Evolutionary conservation across 805 yeast species (phyloP), one percentile per base, ranked within the genome.

Genomic region (Lipomyces chichibuensis): DNA sequence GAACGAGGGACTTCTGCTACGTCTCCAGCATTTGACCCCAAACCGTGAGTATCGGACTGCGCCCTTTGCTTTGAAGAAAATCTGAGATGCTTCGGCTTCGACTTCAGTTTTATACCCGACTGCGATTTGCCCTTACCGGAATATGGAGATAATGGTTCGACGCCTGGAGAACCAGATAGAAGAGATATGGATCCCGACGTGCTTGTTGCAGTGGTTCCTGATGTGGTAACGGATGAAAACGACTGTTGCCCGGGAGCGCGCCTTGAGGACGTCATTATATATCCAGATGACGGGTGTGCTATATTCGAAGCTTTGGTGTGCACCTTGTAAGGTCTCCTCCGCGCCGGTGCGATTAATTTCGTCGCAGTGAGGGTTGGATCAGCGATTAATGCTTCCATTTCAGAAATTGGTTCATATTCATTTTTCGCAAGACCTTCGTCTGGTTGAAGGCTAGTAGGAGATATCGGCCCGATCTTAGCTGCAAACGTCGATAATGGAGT

Each of bases 61-160:
- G 62, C 25, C n/a, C 37, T 13, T 14, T 52, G 55, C 25, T 59
- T 59, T 17, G 55, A 43, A 11, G 62, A 59, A 59, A 59, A 59
- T 27, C 62, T 25, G 39, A 59, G 49, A 14, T 27, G 46, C 35
- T 9, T 29, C 32, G n/a, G 37, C 55, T 59, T 56, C 27, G 25
- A 11, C 23, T 33, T 56, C 17, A 11, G 13, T 17, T 33, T 33
- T 14, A 1, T 46, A 20, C 35, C 20, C 17, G 43, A 25, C 5
- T 4, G 59, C 8, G 43, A 17, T 17, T n/a, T 43, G 20, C 14
- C n/a, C 23, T 43, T 43, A 8, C 49, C 49, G 9, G 23, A 1
- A 17, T 43, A 2, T 32, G 25, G 23, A 3, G 27, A 33, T 11
- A 32, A 56, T 17, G 33, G 59, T 14, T 56, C 59, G 17, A 32